Base-by-base conservation (phyloP, 1,139 yeast genomes). In the Candida freyschussii region DNA sequence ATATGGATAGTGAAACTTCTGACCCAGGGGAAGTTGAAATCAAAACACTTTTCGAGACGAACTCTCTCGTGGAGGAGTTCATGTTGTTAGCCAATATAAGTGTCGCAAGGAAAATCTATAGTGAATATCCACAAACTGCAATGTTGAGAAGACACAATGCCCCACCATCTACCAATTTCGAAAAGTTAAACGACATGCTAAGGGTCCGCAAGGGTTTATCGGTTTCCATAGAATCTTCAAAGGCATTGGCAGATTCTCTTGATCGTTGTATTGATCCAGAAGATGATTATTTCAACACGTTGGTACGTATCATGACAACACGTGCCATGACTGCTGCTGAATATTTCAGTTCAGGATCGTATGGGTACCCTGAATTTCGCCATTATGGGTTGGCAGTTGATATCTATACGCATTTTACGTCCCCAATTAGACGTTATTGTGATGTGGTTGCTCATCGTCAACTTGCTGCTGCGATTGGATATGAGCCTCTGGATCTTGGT, bases 321-420 rank as follows among this genome's bases (percentile, higher is more conserved):
- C 74, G 99, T 53, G 91, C 98, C 63, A 93, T 93, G 98, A 85
- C 87, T 83, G 96, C 98, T 3, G 99, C 99, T 2, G 97, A 91
- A 53, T 93, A 93, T 57, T 93, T 93, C 66, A 79, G 95, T 7
- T 75, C 96, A 0, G 98, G 99, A n/a, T 76, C 83, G 12, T 85
- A 71, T 52, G 85, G 95, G 7, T 85, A 85, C 52, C 78, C 95
- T n/a, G 98, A 93, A 46, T 93, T 86, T 63, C 78, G 80, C 41
- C 99, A 93, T 67, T 93, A 93, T 60, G 99, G 99, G 56, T 70
- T 93, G 40, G 99, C 99, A 1, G 89, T 91, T 34, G 96, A 87
- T 50, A 93, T 93, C 29, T 93, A 93, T 60, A 93, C 99, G 1
- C 99, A 93, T 69, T 93, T 89, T 67, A 93, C 99, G 1, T 87